Conservation (phyloP, 2,329 filamentous ascomycete genomes). For the Lasiodiplodia gonubiensis region DNA sequence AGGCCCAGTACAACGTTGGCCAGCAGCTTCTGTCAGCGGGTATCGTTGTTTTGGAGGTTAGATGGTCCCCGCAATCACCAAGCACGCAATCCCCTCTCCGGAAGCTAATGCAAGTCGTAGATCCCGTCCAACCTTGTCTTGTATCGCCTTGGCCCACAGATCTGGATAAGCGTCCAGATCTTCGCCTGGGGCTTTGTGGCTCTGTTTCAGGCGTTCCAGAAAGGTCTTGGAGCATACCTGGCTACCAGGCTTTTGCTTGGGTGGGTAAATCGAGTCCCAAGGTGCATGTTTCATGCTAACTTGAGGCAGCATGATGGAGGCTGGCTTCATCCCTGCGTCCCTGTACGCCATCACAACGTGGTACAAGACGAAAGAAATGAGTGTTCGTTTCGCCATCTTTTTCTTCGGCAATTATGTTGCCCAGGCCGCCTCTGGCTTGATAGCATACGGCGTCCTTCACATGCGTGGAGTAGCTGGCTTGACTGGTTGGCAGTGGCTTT, state of each 20-base stretch:
- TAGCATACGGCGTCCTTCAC: slow-evolving; percentile 66
- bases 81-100: slow-evolving; percentile 1
- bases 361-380: slow-evolving; percentile 65
- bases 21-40: slow-evolving; percentile 43
- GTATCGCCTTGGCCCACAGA: slow-evolving; percentile 44
- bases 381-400: slow-evolving; percentile 65
- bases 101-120: slow-evolving; percentile 22
- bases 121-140: slow-evolving; percentile 31
- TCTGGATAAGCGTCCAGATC: slow-evolving; percentile 49
- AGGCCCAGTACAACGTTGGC: slow-evolving; percentile 42
- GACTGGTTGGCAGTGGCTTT: slow-evolving; percentile 50
- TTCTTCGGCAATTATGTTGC: slow-evolving; percentile 64
- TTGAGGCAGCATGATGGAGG: slow-evolving; percentile 38
- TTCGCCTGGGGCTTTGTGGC: slow-evolving; percentile 47
- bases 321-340: slow-evolving; percentile 55
- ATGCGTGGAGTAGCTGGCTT: slow-evolving; percentile 61
- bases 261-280: slow-evolving; percentile 29
- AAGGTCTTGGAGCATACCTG: slow-evolving; percentile 46
- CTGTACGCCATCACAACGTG: slow-evolving; percentile 58
- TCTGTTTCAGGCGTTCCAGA: slow-evolving; percentile 50
- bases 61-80: not conserved
- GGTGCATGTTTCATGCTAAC: not conserved
- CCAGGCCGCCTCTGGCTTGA: slow-evolving; percentile 65
- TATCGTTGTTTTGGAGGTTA: slow-evolving; percentile 40
- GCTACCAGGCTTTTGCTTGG: slow-evolving; percentile 48